phyloP scores from a whole-genome alignment of 192 early-diverging fungal genomes.

The Diversispora eburnea region DNA sequence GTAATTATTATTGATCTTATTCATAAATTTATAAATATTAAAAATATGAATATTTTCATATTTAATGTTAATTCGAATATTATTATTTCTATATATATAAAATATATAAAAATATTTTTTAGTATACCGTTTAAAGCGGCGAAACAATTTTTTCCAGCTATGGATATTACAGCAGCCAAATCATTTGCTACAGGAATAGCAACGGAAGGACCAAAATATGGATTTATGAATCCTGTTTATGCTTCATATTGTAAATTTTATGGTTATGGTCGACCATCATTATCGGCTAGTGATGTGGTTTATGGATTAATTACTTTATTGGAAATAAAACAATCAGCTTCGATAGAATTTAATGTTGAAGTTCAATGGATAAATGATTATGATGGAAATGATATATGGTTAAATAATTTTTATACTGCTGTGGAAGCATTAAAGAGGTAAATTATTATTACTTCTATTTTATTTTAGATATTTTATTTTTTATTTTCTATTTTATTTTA shows the following conservation, averaged over 20 bases:
- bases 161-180: constrained; percentile 4
- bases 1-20: not conserved
- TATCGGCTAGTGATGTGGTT: constrained; percentile 2
- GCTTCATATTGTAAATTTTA: not conserved
- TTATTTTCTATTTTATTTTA: too few relatives aligned
- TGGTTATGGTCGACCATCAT: constrained; percentile 9
- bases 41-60: not conserved
- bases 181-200: not conserved
- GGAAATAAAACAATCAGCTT: not conserved
- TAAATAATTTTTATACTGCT: constrained; percentile 14
- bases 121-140: not conserved
- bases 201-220: constrained; percentile 6
- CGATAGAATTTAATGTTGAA: constrained; percentile 8
- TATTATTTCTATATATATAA: not conserved
- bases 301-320: constrained; percentile 9
- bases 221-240: not conserved
- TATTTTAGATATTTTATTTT: too few relatives aligned
- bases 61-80: not conserved
- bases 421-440: constrained; percentile 11
- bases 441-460: not conserved
- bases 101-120: not conserved
- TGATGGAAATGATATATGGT: not conserved
- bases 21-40: too few relatives aligned
- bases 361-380: constrained; percentile 13
- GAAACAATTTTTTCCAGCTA: constrained; percentile 1